These are phyloP conservation scores for Nicotiana noctiflora DNA, from an alignment of 257 asterid genomes.

Conservation along the genomic window DNA sequence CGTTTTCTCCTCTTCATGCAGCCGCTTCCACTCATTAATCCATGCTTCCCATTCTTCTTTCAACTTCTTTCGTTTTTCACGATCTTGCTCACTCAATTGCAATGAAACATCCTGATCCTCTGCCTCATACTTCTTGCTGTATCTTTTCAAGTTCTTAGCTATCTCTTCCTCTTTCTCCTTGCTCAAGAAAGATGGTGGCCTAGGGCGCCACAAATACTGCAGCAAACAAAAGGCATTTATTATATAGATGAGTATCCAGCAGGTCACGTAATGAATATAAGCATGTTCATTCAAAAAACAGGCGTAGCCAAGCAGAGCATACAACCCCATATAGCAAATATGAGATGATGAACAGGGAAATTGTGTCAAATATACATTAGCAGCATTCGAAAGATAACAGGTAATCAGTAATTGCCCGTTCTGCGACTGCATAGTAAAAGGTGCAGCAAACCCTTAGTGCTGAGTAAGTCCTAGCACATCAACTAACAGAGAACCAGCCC, in stretches of 20 bases:
- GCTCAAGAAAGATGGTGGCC: conserved; percentile 76
- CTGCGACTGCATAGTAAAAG: not conserved
- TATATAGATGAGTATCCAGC: not conserved
- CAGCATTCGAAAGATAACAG: not conserved
- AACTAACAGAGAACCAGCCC: not conserved
- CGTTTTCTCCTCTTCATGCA: conserved; percentile 65
- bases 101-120: conserved; percentile 86
- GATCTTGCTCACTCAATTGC: conserved; percentile 78
- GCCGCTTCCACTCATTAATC: conserved; percentile 65
- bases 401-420: not conserved
- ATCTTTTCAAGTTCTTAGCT: conserved; percentile 62
- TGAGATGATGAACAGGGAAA: not conserved
- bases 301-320: not conserved
- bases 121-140: conserved; percentile 73
- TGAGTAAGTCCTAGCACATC: not conserved
- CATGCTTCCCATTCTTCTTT: conserved; percentile 90
- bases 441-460: not conserved
- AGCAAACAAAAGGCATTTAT: not conserved
- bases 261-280: not conserved
- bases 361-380: not conserved
- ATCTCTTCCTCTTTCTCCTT: conserved; percentile 90
- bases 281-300: not conserved
- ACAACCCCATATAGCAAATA: not conserved
- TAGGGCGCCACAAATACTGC: conserved; percentile 89
- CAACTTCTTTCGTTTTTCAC: conserved; percentile 65